A percentile compares a stretch with the other conserved stretches of the same genome.
These are phyloP conservation scores for Aegilops speltoides DNA, from an alignment of 176 grass and related monocot species.

Conservation along the genomic window DNA sequence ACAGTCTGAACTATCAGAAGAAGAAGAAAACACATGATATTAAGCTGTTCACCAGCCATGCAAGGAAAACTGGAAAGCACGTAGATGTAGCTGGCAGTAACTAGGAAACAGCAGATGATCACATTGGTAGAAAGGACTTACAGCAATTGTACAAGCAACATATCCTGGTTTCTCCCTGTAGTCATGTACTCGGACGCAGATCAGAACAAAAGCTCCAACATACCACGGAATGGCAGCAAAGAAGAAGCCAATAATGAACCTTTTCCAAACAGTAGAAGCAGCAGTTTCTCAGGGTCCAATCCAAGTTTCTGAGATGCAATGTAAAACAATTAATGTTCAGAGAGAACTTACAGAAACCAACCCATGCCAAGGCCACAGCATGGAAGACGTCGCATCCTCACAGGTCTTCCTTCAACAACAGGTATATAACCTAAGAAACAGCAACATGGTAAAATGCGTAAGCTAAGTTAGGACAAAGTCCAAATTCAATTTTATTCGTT, in stretches of 20 bases:
- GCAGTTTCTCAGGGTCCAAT: slow-evolving; percentile 17
- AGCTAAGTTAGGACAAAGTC: neutral
- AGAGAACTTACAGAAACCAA: slow-evolving; percentile 78
- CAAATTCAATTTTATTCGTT: neutral
- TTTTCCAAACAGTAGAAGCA: slow-evolving; percentile 39
- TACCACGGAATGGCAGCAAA: slow-evolving; percentile 96
- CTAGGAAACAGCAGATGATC: neutral
- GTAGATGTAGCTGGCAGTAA: neutral
- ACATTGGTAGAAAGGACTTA: slow-evolving; percentile 48
- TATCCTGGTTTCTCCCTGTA: slow-evolving; percentile 93
- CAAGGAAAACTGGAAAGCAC: slow-evolving; percentile 13
- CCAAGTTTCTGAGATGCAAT: neutral
- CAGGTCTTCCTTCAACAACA: slow-evolving; percentile 80
- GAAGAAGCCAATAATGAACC: slow-evolving; percentile 93
- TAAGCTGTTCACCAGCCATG: neutral
- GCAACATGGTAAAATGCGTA: neutral
- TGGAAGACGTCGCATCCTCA: slow-evolving; percentile 78
- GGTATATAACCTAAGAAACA: slow-evolving; percentile 60
- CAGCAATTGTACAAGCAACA: slow-evolving; percentile 87
- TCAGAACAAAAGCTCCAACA: slow-evolving; percentile 83
- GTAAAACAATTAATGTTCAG: slow-evolving; percentile 8
- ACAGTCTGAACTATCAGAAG: neutral
- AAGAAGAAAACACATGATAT: neutral
- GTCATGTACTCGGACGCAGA: slow-evolving; percentile 76
- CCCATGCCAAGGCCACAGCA: slow-evolving; percentile 91